A percentile compares a stretch with the other conserved stretches of the same genome.
Conservation (phyloP, 2,329 filamentous ascomycete species). For the Fusarium tuaranense region DNA sequence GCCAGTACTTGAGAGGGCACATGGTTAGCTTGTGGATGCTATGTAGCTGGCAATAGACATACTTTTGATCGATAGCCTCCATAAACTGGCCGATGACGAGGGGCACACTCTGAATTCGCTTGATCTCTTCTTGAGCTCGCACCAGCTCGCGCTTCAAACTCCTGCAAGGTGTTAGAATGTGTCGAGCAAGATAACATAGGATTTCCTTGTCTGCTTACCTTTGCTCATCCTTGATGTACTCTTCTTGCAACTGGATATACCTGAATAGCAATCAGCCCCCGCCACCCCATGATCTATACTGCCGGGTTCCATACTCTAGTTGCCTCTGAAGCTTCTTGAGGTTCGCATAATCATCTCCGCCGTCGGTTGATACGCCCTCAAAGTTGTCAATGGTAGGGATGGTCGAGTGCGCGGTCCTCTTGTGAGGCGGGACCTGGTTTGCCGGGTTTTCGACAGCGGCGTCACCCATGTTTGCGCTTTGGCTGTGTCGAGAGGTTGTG, state of each 20-base stretch:
- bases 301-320: conserved; percentile 76
- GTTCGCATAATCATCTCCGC: conserved; percentile 91
- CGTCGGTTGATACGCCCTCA: conserved; percentile 84
- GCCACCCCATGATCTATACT: not conserved
- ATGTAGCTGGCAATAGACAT: conserved; percentile 48
- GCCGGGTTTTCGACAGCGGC: conserved; percentile 85
- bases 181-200: not conserved
- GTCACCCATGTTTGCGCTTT: conserved; percentile 78
- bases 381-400: conserved; percentile 93
- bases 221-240: conserved; percentile 99
- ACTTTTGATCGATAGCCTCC: conserved; percentile 99
- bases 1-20: conserved; percentile 75
- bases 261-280: conserved; percentile 55
- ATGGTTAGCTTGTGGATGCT: conserved; percentile 12
- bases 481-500: conserved; percentile 1
- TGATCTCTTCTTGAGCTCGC: conserved; percentile 98
- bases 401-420: conserved; percentile 81
- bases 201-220: conserved; percentile 62
- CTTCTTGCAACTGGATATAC: conserved; percentile 97
- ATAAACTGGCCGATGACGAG: conserved; percentile 99
- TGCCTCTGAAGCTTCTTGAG: conserved; percentile 97
- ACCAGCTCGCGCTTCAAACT: conserved; percentile 98
- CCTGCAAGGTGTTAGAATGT: conserved; percentile 58
- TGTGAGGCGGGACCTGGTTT: conserved; percentile 80
- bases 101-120: conserved; percentile 98